Percentiles rank a stretch among this genome's conserved stretches.
Evolutionary conservation across 257 asterid species (phyloP).

Genomic region (Sherardia arvensis): DNA sequence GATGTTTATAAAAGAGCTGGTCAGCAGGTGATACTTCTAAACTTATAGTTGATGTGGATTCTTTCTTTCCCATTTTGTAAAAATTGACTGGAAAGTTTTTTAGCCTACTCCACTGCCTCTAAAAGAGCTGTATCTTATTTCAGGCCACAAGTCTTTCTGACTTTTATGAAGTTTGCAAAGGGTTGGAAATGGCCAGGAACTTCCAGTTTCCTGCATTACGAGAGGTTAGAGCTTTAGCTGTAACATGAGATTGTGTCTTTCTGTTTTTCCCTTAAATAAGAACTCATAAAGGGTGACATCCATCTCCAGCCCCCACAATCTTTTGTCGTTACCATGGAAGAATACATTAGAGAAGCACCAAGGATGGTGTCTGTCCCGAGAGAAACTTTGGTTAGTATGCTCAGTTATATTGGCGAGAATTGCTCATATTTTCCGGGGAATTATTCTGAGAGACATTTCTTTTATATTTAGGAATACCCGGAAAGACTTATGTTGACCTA

Average conservation of each 20-base stretch:
- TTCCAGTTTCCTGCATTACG: conserved; percentile 91
- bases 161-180: conserved; percentile 92
- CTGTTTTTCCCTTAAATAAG: neutral
- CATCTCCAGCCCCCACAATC: conserved; percentile 46
- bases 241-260: conserved; percentile 2
- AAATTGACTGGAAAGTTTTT: neutral
- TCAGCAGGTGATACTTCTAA: conserved; percentile 58
- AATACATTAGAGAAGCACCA: conserved; percentile 47
- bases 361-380: conserved; percentile 41
- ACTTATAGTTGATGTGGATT: conserved; percentile 1
- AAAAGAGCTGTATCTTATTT: conserved; percentile 9
- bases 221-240: conserved; percentile 43
- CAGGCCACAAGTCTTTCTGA: conserved; percentile 89
- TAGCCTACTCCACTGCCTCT: conserved; percentile 9
- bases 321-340: conserved; percentile 50
- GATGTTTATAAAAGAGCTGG: conserved; percentile 97
- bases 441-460: neutral
- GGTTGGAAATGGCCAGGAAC: conserved; percentile 93
- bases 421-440: neutral
- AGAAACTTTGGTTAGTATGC: conserved; percentile 32
- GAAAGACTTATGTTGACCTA: conserved; percentile 94
- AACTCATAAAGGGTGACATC: conserved; percentile 2
- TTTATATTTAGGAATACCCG: conserved; percentile 64
- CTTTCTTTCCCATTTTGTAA: neutral
- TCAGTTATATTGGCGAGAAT: neutral